Conservation (phyloP, 345 rosid species). For the Chamaenerion angustifolium region DNA sequence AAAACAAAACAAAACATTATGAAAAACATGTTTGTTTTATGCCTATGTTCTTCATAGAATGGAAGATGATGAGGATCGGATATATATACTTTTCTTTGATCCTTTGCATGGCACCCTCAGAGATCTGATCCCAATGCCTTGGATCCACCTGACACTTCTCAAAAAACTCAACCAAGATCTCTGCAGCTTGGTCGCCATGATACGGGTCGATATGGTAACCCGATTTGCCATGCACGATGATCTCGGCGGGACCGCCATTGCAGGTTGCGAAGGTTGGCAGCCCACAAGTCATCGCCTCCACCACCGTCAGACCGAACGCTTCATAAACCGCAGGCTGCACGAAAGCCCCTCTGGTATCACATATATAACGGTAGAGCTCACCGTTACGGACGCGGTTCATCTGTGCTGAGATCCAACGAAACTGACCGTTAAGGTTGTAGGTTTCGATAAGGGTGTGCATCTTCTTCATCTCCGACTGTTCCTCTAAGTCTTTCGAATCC, state of each 20-base stretch:
- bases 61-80: too few relatives aligned
- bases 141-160: constrained; percentile 64
- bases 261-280: constrained; percentile 81
- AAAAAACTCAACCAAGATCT: constrained; percentile 61
- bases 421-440: constrained; percentile 73
- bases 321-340: constrained; percentile 87
- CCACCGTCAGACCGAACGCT: constrained; percentile 84
- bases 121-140: constrained; percentile 57
- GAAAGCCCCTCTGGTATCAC: constrained; percentile 76
- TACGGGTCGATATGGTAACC: constrained; percentile 93
- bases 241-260: constrained; percentile 98
- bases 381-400: constrained; percentile 86
- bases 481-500: constrained; percentile 88
- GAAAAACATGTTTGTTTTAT: too few relatives aligned
- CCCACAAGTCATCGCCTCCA: constrained; percentile 92
- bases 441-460: constrained; percentile 54
- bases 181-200: constrained; percentile 79
- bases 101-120: constrained; percentile 62
- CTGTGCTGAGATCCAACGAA: constrained; percentile 88
- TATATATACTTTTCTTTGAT: constrained; percentile 91
- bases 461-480: constrained; percentile 91
- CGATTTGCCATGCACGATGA: constrained; percentile 74
- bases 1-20: constrained; percentile 1
- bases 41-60: too few relatives aligned
- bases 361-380: constrained; percentile 67